Evolutionary conservation across 75 land plant species (phyloP).

Genomic region (Picea sitchensis): DNA sequence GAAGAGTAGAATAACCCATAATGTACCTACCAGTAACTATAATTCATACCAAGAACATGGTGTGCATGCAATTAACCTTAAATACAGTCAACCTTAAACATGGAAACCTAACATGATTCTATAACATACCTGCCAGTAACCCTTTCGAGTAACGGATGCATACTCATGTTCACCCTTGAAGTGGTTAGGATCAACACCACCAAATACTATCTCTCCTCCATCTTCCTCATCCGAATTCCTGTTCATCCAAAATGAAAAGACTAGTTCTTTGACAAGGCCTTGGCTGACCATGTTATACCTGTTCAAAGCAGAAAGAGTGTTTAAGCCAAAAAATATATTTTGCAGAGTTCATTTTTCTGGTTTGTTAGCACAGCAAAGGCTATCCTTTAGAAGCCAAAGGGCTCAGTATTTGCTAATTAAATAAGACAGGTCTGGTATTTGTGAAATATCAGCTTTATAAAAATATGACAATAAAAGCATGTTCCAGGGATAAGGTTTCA

Average conservation of each 20-base stretch:
- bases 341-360: not conserved
- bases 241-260: conserved; percentile 96
- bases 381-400: not conserved
- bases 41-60: conserved; percentile 25
- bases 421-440: not conserved
- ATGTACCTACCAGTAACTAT: conserved; percentile 15
- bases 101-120: not conserved
- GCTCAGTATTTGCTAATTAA: not conserved
- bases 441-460: not conserved
- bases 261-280: conserved; percentile 54
- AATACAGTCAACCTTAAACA: conserved; percentile 11
- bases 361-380: no score
- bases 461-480: not conserved
- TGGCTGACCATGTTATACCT: conserved; percentile 89
- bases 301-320: conserved; percentile 4
- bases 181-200: conserved; percentile 78
- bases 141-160: conserved; percentile 73
- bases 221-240: conserved; percentile 52
- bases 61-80: conserved; percentile 27
- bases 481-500: not conserved
- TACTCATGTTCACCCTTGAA: conserved; percentile 78
- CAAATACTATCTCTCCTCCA: conserved; percentile 94
- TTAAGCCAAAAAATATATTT: not conserved
- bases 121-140: conserved; percentile 84
- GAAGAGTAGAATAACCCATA: not conserved